Conservation (phyloP, 139 green algal genomes). For the Chlamydomonas schloesseri region DNA sequence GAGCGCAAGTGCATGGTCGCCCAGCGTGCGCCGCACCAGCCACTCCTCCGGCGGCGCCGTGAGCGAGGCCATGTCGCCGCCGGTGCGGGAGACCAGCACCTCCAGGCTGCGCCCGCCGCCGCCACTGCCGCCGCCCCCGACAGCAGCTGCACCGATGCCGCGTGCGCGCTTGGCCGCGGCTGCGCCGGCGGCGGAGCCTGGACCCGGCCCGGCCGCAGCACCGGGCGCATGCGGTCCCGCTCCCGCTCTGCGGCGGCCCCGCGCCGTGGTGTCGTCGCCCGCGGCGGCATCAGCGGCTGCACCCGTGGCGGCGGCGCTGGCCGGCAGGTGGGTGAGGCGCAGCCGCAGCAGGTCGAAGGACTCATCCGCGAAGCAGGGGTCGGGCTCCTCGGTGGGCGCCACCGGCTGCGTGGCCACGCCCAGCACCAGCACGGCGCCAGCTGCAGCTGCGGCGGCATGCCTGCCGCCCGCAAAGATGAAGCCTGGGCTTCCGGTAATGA, state of each 20-base stretch:
- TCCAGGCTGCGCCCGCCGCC: not conserved
- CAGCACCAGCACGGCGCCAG: not conserved
- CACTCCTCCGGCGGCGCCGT: conserved; percentile 5
- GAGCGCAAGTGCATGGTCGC: not conserved
- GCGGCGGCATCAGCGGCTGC: too few relatives aligned
- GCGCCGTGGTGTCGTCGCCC: too few relatives aligned
- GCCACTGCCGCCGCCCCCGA: too few relatives aligned
- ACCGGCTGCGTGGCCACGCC: not conserved
- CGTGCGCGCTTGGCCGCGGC: too few relatives aligned
- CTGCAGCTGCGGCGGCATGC: not conserved
- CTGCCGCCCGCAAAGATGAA: too few relatives aligned
- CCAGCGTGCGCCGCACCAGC: conserved; percentile 12
- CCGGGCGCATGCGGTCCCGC: too few relatives aligned
- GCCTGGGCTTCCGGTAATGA: not conserved
- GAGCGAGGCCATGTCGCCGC: conserved; percentile 27
- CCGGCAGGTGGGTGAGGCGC: not conserved
- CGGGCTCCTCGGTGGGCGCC: not conserved
- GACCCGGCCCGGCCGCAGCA: too few relatives aligned
- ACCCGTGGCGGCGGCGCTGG: too few relatives aligned
- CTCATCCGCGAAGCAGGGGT: conserved; percentile 21
- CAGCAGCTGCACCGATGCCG: too few relatives aligned
- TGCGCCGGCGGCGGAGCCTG: too few relatives aligned
- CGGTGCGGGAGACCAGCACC: not conserved
- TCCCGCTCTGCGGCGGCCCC: too few relatives aligned
- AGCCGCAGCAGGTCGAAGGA: not conserved